Percentiles rank a stretch among this genome's conserved stretches.
phyloP scores from a whole-genome alignment of 768 basidiomycete genomes.

The Pisolithus tinctorius region DNA sequence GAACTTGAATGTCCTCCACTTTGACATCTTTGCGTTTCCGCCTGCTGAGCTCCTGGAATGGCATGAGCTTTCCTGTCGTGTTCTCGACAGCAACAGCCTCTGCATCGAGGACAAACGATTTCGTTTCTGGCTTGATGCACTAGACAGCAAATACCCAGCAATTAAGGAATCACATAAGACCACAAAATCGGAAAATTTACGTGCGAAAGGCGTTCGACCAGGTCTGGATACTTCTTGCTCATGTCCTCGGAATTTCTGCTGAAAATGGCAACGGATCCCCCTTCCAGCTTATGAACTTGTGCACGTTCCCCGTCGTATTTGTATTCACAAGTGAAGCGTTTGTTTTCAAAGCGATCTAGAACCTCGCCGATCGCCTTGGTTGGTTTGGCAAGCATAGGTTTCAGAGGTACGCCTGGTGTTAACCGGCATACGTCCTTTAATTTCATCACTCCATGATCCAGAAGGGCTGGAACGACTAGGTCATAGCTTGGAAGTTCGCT shows the following conservation, averaged over 20 bases:
- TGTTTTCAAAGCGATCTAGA: slow-evolving; percentile 91
- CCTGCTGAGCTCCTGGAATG: slow-evolving; percentile 94
- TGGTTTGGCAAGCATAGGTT: slow-evolving; percentile 98
- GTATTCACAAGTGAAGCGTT: slow-evolving; percentile 96
- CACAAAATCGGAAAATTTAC: slow-evolving; percentile 34
- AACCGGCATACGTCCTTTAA: slow-evolving; percentile 77
- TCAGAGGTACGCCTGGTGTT: slow-evolving; percentile 92
- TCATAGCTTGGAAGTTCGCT: slow-evolving; percentile 95
- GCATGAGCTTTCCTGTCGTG: slow-evolving; percentile 78
- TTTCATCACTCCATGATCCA: slow-evolving; percentile 67
- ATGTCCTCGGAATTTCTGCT: slow-evolving; percentile 98
- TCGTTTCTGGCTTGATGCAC: slow-evolving; percentile 80
- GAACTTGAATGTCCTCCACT: slow-evolving; percentile 94
- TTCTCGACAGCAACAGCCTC: slow-evolving; percentile 96
- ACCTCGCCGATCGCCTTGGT: slow-evolving; percentile 99
- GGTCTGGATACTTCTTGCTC: slow-evolving; percentile 98
- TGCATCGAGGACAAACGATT: slow-evolving; percentile 91
- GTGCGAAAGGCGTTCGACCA: slow-evolving; percentile 87
- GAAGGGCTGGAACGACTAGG: slow-evolving; percentile 81
- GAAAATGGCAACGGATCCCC: slow-evolving; percentile 86
- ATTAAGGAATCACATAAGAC: slow-evolving; percentile 2
- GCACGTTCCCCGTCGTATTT: slow-evolving; percentile 99
- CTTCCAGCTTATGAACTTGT: slow-evolving; percentile 81
- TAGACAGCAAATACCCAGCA: slow-evolving; percentile 22
- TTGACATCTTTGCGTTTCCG: slow-evolving; percentile 98